Conservation (phyloP, 116 monocot genomes). For the Zostera marina region DNA sequence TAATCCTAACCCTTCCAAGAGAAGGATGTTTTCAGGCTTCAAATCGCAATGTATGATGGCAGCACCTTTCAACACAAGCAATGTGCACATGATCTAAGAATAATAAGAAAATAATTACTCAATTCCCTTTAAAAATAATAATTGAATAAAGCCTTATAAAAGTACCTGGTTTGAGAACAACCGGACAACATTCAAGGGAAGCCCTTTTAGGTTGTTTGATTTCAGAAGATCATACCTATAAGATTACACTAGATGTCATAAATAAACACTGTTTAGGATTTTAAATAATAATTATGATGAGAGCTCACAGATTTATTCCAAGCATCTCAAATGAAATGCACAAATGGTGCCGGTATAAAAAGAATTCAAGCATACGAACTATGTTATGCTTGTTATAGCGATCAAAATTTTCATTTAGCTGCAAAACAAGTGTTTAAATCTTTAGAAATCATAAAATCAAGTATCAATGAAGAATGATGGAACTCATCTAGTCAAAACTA, state of each 20-base stretch:
- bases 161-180: constrained; percentile 81
- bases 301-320: constrained; percentile 72
- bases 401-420: constrained; percentile 73
- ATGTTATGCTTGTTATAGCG: constrained; percentile 68
- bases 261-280: constrained; percentile 21
- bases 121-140: not conserved
- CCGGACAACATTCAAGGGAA: constrained; percentile 51
- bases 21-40: constrained; percentile 94
- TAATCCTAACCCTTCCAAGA: constrained; percentile 44
- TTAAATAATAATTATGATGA: not conserved
- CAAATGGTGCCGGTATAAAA: constrained; percentile 57
- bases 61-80: constrained; percentile 83
- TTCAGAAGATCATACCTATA: constrained; percentile 76
- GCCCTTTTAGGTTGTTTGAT: constrained; percentile 62
- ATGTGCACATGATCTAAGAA: constrained; percentile 68
- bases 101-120: not conserved
- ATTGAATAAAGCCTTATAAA: not conserved
- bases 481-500: not conserved
- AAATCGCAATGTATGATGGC: constrained; percentile 97
- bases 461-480: not conserved
- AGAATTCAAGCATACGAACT: constrained; percentile 81
- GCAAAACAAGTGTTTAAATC: constrained; percentile 12
- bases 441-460: not conserved
- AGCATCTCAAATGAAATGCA: constrained; percentile 97
- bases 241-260: constrained; percentile 2